phyloP scores from a whole-genome alignment of 2,329 filamentous ascomycete genomes.

The Clarireedia paspali region DNA sequence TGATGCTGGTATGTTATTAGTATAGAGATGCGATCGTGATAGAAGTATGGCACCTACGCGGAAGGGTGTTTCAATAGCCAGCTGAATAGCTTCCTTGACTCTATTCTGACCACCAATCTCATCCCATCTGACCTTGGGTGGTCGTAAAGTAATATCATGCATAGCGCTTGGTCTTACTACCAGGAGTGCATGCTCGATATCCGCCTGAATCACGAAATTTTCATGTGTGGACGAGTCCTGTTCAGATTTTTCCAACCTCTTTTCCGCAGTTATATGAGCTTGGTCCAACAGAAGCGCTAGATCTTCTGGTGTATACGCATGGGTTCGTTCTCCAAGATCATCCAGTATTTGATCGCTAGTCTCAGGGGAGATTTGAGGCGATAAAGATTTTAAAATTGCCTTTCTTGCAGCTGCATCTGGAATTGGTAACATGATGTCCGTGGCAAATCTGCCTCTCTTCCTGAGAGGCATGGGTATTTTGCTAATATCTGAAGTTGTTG shows the following conservation, averaged over 20 bases:
- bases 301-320: constrained; percentile 80
- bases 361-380: constrained; percentile 37
- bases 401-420: constrained; percentile 64
- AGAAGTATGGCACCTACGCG: constrained; percentile 15
- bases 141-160: constrained; percentile 82
- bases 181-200: constrained; percentile 59
- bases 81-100: constrained; percentile 56
- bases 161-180: constrained; percentile 76
- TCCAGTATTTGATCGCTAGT: constrained; percentile 46
- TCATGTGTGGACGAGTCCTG: constrained; percentile 1
- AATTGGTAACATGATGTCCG: constrained; percentile 66
- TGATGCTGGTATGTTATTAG: constrained; percentile 34
- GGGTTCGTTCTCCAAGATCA: constrained; percentile 64
- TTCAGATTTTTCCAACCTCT: constrained; percentile 15
- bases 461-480: constrained; percentile 66
- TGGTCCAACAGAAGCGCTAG: constrained; percentile 56
- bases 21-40: not conserved
- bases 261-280: constrained; percentile 35
- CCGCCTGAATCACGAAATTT: constrained; percentile 32
- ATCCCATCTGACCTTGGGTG: constrained; percentile 75
- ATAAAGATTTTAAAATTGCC: constrained; percentile 59
- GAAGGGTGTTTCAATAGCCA: constrained; percentile 31
- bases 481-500: constrained; percentile 63
- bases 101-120: constrained; percentile 81
- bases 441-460: constrained; percentile 54